Percentiles rank a stretch among this genome's conserved stretches.
These are phyloP conservation scores for Phytophthora macrochlamydospora DNA, from an alignment of 352 stramenopile species.

Conservation along the genomic window DNA sequence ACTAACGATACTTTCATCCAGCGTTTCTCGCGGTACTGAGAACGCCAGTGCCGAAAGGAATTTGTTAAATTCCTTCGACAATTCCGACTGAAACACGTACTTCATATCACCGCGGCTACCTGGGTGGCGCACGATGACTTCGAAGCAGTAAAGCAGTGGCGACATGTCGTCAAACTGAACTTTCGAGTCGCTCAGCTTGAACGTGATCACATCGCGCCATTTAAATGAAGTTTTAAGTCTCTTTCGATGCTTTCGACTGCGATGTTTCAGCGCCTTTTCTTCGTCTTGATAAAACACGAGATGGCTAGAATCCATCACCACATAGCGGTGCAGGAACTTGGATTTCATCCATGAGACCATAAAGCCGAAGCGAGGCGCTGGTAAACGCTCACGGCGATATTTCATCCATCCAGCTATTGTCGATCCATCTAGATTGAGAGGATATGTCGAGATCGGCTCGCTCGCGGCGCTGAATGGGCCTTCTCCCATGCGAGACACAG, in stretches of 20 bases:
- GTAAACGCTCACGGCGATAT: conserved; percentile 70
- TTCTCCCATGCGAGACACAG: conserved; percentile 87
- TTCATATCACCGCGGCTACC: conserved; percentile 62
- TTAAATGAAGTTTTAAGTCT: conserved; percentile 80
- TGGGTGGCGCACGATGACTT: conserved; percentile 64
- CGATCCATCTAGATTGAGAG: conserved; percentile 74
- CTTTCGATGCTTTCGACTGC: conserved; percentile 74
- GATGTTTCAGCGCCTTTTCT: conserved; percentile 78
- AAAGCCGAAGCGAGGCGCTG: conserved; percentile 48
- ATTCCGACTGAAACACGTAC: conserved; percentile 81
- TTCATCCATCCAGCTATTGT: conserved; percentile 90
- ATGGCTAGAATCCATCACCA: conserved; percentile 72
- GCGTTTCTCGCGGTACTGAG: conserved; percentile 57
- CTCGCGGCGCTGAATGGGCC: conserved; percentile 79
- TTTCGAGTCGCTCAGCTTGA: conserved; percentile 71
- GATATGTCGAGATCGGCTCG: conserved; percentile 69
- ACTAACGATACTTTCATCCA: conserved; percentile 70
- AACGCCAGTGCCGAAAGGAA: conserved; percentile 78
- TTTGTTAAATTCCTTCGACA: conserved; percentile 77
- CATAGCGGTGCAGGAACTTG: conserved; percentile 83
- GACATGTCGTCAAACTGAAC: conserved; percentile 88
- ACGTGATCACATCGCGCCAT: conserved; percentile 66
- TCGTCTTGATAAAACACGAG: conserved; percentile 88
- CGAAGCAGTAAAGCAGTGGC: conserved; percentile 80
- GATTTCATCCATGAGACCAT: conserved; percentile 72